Percentiles rank a stretch among this genome's conserved stretches.
phyloP scores from a whole-genome alignment of 768 basidiomycete species.

The Termitomyces sp. region DNA sequence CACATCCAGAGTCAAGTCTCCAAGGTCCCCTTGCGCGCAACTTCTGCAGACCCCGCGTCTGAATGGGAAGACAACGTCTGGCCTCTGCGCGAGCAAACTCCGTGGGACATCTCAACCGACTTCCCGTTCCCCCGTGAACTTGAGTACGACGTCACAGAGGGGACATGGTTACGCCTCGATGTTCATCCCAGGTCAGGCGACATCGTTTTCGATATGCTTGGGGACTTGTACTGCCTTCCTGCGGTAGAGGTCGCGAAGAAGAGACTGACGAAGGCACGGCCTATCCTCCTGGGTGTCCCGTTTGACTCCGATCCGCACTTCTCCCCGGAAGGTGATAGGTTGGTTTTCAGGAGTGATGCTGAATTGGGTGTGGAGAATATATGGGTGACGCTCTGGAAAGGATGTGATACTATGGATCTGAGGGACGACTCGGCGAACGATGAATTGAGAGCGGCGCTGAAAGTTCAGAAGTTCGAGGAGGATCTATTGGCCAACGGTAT shows the following conservation, averaged over 20 bases:
- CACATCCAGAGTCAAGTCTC: constrained; percentile 12
- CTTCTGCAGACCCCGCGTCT: constrained; percentile 26
- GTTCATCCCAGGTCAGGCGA: constrained; percentile 69
- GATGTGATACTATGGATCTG: constrained; percentile 61
- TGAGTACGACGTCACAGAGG: constrained; percentile 67
- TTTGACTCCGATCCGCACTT: constrained; percentile 73
- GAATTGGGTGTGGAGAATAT: constrained; percentile 73
- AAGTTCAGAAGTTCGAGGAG: constrained; percentile 39
- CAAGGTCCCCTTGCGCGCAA: constrained; percentile 15
- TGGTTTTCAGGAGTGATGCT: constrained; percentile 74
- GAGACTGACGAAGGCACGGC: constrained; percentile 41
- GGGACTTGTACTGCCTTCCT: constrained; percentile 71
- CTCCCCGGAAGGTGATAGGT: constrained; percentile 57
- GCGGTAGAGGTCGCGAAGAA: constrained; percentile 27
- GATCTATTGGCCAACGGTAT: constrained; percentile 44
- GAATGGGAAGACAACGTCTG: constrained; percentile 54
- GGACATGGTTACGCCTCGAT: constrained; percentile 74
- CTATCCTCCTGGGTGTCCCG: constrained; percentile 61
- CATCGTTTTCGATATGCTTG: constrained; percentile 72
- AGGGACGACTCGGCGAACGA: constrained; percentile 22
- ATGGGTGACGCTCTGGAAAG: constrained; percentile 64
- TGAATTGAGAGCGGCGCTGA: constrained; percentile 33
- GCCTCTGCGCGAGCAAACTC: constrained; percentile 55
- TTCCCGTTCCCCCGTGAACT: constrained; percentile 64
- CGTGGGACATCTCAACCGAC: constrained; percentile 78